Evolutionary conservation across 192 early-diverging fungal genomes (phyloP).

Genomic region (Umbelopsis vinacea): DNA sequence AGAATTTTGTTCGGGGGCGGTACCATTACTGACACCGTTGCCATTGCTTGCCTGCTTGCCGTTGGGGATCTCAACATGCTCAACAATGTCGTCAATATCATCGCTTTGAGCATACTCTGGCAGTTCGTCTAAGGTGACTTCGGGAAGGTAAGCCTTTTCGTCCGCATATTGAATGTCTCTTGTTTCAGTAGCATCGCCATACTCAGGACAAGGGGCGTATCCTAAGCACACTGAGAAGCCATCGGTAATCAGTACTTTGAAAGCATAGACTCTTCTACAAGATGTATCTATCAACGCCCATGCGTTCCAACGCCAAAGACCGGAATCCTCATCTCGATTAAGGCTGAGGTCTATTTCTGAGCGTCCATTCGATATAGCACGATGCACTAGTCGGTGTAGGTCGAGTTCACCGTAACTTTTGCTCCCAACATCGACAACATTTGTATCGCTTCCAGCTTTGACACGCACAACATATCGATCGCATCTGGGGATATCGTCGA

Average conservation of each 20-base stretch:
- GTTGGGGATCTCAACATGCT: slow-evolving; percentile 1
- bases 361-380: slow-evolving; percentile 35
- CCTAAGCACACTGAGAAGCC: slow-evolving; percentile 33
- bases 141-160: slow-evolving; percentile 37
- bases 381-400: slow-evolving; percentile 46
- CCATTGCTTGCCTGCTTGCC: slow-evolving; percentile 27
- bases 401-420: slow-evolving; percentile 27
- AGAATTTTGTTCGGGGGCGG: slow-evolving; percentile 8
- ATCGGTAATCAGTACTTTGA: slow-evolving; percentile 41
- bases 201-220: slow-evolving; percentile 48
- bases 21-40: slow-evolving; percentile 27
- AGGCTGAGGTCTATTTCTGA: slow-evolving; percentile 40
- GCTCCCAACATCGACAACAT: slow-evolving; percentile 33
- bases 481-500: slow-evolving; percentile 39
- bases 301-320: slow-evolving; percentile 34
- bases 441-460: slow-evolving; percentile 16
- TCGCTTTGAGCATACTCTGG: slow-evolving; percentile 30
- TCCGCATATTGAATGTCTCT: slow-evolving; percentile 41
- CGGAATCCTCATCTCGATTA: slow-evolving; percentile 27
- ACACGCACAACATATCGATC: slow-evolving; percentile 31
- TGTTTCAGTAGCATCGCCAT: slow-evolving; percentile 35
- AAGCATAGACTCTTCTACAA: slow-evolving; percentile 51
- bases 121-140: slow-evolving; percentile 6
- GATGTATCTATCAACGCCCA: slow-evolving; percentile 52
- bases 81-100: slow-evolving; percentile 33